Evolutionary conservation across 2,329 filamentous ascomycete genomes (phyloP).

Genomic region (Orbilia blumenaviensis): DNA sequence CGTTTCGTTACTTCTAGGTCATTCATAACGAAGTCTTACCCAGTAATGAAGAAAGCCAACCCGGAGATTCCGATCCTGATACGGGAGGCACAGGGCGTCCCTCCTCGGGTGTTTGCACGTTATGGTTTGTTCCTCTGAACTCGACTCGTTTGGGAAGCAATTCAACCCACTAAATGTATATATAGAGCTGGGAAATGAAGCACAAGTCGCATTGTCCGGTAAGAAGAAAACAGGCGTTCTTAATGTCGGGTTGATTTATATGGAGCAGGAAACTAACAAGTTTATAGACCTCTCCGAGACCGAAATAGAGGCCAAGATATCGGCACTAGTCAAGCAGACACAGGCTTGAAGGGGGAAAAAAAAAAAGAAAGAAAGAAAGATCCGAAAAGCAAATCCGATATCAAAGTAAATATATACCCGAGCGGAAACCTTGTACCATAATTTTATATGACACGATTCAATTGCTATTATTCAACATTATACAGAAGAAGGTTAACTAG

Average conservation of each 20-base stretch:
- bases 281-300: slow-evolving; percentile 72
- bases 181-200: slow-evolving; percentile 74
- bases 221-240: not conserved
- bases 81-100: slow-evolving; percentile 84
- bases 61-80: slow-evolving; percentile 92
- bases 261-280: slow-evolving; percentile 63
- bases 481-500: not conserved
- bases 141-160: not conserved
- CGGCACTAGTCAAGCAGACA: slow-evolving; percentile 65
- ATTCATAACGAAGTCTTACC: slow-evolving; percentile 90
- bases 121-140: slow-evolving; percentile 73
- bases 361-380: no score
- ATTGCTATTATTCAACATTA: no score
- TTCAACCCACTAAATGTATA: not conserved
- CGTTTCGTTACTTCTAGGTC: slow-evolving; percentile 67
- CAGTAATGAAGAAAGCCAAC: slow-evolving; percentile 99
- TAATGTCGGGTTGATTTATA: not conserved
- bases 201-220: slow-evolving; percentile 68
- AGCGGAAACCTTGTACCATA: slow-evolving; percentile 7
- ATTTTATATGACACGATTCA: not conserved
- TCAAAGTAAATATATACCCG: not conserved
- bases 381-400: not conserved
- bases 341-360: slow-evolving; percentile 8
- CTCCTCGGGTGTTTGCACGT: slow-evolving; percentile 88
- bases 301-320: slow-evolving; percentile 75